These are phyloP conservation scores for Termitomyces bulborhizus DNA, from an alignment of 768 basidiomycete species.

Conservation along the genomic window DNA sequence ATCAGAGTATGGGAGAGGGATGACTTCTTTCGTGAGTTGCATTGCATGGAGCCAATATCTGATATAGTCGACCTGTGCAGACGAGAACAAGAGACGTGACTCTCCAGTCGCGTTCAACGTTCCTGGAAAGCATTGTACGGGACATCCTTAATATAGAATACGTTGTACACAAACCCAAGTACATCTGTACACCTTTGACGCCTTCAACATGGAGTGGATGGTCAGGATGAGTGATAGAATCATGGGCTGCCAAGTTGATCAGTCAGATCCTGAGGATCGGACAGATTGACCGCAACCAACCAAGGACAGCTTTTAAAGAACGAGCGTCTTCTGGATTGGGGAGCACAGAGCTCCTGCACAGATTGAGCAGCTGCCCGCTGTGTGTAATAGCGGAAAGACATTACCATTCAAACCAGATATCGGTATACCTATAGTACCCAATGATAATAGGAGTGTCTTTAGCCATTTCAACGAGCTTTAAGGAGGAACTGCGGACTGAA, in stretches of 20 bases:
- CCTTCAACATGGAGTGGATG: constrained; percentile 67
- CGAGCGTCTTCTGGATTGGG: constrained; percentile 53
- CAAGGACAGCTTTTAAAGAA: constrained; percentile 63
- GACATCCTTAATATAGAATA: no score
- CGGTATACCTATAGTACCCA: constrained; percentile 80
- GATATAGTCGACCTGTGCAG: constrained; percentile 78
- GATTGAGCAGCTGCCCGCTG: neutral
- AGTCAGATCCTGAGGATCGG: neutral
- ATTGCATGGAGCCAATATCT: constrained; percentile 80
- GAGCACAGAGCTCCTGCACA: constrained; percentile 47
- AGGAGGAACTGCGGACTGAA: constrained; percentile 1
- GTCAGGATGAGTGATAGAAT: constrained; percentile 60
- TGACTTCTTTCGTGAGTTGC: constrained; percentile 52
- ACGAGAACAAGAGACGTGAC: constrained; percentile 75
- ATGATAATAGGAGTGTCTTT: constrained; percentile 40
- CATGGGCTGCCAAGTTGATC: constrained; percentile 39
- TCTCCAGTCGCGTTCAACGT: constrained; percentile 62
- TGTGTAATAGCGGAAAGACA: neutral
- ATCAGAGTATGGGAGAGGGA: constrained; percentile 75
- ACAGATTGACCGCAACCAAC: constrained; percentile 19
- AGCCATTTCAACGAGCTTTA: constrained; percentile 15
- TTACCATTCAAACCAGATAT: constrained; percentile 81
- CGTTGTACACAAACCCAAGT: constrained; percentile 42
- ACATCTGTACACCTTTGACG: constrained; percentile 63
- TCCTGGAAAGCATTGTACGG: constrained; percentile 28